A percentile compares a stretch with the other conserved stretches of the same genome.
These are phyloP conservation scores for Melaleuca alternifolia DNA, from an alignment of 345 rosid species.

Conservation along the genomic window DNA sequence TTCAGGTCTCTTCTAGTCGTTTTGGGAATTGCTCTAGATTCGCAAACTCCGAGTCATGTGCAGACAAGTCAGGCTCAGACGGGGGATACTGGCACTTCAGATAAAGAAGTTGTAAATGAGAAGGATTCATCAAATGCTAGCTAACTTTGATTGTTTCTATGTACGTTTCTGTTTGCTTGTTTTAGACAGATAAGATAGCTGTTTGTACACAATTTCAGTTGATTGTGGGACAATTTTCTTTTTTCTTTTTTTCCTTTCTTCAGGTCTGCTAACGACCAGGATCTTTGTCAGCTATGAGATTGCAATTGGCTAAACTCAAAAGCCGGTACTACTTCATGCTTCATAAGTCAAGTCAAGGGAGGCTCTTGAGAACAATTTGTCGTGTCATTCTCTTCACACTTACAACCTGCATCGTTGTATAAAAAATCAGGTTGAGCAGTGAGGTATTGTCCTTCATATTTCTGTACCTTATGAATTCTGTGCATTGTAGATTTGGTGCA, in stretches of 20 bases:
- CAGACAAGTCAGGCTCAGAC: constrained; percentile 44
- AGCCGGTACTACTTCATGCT: background rate
- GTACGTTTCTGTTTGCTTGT: background rate
- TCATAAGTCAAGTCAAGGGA: background rate
- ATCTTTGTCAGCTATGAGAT: background rate
- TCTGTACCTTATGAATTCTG: background rate
- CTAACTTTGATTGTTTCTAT: background rate
- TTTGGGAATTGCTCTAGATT: constrained; percentile 67
- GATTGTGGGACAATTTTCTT: background rate
- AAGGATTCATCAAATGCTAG: constrained; percentile 39
- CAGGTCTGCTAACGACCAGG: background rate
- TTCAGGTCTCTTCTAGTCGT: constrained; percentile 63
- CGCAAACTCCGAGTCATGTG: constrained; percentile 46
- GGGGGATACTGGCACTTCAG: constrained; percentile 47
- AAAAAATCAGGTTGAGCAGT: background rate
- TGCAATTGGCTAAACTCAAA: background rate
- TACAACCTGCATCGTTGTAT: background rate
- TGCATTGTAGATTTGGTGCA: background rate
- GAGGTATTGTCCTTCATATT: background rate
- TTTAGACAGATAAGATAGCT: background rate
- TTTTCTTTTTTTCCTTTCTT: background rate
- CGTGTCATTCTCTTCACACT: background rate
- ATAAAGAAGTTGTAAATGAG: constrained; percentile 19
- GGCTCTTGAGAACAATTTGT: background rate
- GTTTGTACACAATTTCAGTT: background rate